Conservation (phyloP, 1,284 basidiomycete species). For the Albatrellus sp. region DNA sequence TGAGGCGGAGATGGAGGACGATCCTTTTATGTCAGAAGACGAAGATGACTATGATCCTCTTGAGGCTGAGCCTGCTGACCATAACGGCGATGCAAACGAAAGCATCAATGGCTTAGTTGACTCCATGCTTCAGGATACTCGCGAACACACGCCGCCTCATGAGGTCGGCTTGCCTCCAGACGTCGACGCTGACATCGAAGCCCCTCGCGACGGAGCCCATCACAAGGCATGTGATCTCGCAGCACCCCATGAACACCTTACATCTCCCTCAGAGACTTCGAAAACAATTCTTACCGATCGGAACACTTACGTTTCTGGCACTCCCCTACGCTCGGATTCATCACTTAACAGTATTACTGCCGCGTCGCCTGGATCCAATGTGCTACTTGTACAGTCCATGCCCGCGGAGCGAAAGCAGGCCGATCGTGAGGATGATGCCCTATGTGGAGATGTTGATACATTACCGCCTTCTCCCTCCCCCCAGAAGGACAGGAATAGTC, state of each 20-base stretch:
- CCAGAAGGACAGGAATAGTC: conserved; percentile 24
- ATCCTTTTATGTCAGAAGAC: conserved; percentile 30
- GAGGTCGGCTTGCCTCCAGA: conserved; percentile 13
- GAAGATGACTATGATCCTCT: conserved; percentile 19
- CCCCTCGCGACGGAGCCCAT: conserved; percentile 61
- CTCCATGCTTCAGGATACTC: conserved; percentile 35
- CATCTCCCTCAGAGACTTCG: conserved; percentile 8
- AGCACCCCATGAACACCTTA: conserved; percentile 12
- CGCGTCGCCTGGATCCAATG: conserved; percentile 12
- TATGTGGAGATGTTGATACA: conserved; percentile 33
- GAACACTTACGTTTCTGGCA: conserved; percentile 7
- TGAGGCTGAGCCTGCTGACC: conserved; percentile 16
- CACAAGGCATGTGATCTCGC: conserved; percentile 32
- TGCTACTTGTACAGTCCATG: conserved; percentile 31
- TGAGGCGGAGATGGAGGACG: conserved; percentile 25
- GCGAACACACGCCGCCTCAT: conserved; percentile 15
- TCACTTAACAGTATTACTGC: background rate
- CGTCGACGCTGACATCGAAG: conserved; percentile 48
- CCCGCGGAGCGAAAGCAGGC: conserved; percentile 31
- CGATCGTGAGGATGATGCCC: conserved; percentile 25
- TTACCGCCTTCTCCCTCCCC: conserved; percentile 55
- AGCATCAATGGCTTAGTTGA: conserved; percentile 55
- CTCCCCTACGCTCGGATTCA: conserved; percentile 7
- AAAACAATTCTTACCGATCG: background rate
- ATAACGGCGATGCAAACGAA: conserved; percentile 29